These are phyloP conservation scores for Panaeolus cyanescens DNA, from an alignment of 768 basidiomycete genomes.

Conservation along the genomic window DNA sequence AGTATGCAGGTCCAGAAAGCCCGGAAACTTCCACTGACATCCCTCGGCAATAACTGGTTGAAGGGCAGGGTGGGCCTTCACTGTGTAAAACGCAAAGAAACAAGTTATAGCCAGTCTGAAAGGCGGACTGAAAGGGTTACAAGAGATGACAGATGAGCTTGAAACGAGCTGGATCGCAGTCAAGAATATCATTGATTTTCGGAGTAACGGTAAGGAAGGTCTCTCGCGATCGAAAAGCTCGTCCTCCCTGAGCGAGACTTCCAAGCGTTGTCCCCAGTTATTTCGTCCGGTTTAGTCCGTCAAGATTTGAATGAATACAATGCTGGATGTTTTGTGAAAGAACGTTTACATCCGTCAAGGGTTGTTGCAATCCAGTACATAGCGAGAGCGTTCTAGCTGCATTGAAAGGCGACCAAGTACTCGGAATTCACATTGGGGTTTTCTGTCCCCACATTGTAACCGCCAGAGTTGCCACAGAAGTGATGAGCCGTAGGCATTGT, in stretches of 20 bases:
- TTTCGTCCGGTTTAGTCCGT: not conserved
- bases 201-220: not conserved
- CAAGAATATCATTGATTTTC: not conserved
- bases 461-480: constrained; percentile 16
- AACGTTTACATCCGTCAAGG: not conserved
- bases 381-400: constrained; percentile 2
- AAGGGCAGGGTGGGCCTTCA: not conserved
- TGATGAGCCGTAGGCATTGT: not conserved
- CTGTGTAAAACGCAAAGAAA: constrained; percentile 1
- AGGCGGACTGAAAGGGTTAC: no score
- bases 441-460: constrained; percentile 24
- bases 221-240: not conserved
- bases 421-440: constrained; percentile 7
- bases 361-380: not conserved
- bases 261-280: not conserved
- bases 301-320: not conserved
- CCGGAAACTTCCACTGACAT: constrained; percentile 1
- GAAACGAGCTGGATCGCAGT: not conserved
- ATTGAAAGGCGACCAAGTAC: constrained; percentile 1
- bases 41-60: not conserved
- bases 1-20: not conserved
- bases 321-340: not conserved
- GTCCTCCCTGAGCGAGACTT: not conserved
- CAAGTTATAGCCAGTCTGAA: not conserved
- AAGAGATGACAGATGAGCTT: not conserved